Evolutionary conservation across 805 yeast species (phyloP).

Genomic region (Yarrowia sp.): DNA sequence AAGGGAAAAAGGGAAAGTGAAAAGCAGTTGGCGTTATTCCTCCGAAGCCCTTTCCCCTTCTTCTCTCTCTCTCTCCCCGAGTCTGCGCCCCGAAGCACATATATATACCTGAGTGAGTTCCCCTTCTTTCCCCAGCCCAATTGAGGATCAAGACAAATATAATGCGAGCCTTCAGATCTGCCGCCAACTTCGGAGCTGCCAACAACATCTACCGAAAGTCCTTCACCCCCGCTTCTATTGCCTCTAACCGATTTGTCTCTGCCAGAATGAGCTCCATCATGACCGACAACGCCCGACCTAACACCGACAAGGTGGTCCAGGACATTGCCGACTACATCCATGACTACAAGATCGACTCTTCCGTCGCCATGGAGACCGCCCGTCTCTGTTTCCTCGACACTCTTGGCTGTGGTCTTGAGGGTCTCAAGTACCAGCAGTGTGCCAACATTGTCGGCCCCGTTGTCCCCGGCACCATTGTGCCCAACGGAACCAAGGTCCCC

Average conservation of each 20-base stretch:
- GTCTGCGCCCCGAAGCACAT: background rate
- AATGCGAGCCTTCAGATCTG: slow-evolving; percentile 40
- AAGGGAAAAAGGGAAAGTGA: slow-evolving; percentile 28
- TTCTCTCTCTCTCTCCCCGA: slow-evolving; percentile 12
- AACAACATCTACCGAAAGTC: slow-evolving; percentile 39
- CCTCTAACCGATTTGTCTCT: slow-evolving; percentile 40
- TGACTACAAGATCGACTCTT: slow-evolving; percentile 54
- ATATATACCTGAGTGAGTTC: slow-evolving; percentile 35
- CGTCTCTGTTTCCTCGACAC: slow-evolving; percentile 63
- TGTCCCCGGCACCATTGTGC: slow-evolving; percentile 63
- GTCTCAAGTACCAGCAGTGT: slow-evolving; percentile 61
- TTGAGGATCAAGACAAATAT: slow-evolving; percentile 28
- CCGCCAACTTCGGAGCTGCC: slow-evolving; percentile 40
- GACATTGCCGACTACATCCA: slow-evolving; percentile 62
- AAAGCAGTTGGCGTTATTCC: background rate
- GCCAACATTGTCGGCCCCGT: slow-evolving; percentile 59
- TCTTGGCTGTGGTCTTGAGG: slow-evolving; percentile 67
- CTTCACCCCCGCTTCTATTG: slow-evolving; percentile 38
- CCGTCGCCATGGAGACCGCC: slow-evolving; percentile 61
- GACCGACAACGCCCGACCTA: slow-evolving; percentile 59
- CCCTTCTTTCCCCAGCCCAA: slow-evolving; percentile 31
- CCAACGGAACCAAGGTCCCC: slow-evolving; percentile 62
- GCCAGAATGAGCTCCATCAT: slow-evolving; percentile 40
- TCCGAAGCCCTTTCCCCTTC: background rate
- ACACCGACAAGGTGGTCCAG: slow-evolving; percentile 57